phyloP scores from a whole-genome alignment of 257 asterid genomes.

The Coffea canephora region DNA sequence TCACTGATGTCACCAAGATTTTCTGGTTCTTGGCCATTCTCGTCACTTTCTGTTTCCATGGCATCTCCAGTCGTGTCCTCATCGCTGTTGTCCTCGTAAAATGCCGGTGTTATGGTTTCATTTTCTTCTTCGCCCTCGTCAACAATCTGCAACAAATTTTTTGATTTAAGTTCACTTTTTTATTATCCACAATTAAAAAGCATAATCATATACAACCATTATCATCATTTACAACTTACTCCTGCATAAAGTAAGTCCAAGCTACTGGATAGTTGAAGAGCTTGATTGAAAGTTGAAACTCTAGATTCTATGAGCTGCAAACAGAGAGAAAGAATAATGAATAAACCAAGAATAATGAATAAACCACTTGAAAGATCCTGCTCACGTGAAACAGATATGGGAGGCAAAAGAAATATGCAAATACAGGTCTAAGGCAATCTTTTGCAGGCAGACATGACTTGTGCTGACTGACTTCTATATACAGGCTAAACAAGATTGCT shows the following conservation, averaged over 20 bases:
- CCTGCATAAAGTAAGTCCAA: constrained; percentile 75
- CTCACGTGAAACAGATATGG: background rate
- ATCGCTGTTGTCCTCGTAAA: constrained; percentile 62
- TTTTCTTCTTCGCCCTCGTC: constrained; percentile 60
- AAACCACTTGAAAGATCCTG: background rate
- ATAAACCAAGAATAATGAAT: background rate
- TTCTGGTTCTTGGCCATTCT: constrained; percentile 44
- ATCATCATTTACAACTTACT: constrained; percentile 34
- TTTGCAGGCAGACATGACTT: background rate
- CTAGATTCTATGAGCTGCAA: constrained; percentile 91
- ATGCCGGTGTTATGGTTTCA: constrained; percentile 37
- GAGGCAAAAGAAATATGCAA: background rate
- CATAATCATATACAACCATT: background rate
- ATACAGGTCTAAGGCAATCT: background rate
- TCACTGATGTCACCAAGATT: constrained; percentile 48
- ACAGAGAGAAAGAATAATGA: background rate
- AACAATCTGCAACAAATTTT: constrained; percentile 36
- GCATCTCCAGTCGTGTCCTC: constrained; percentile 56
- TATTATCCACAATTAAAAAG: background rate
- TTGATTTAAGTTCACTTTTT: background rate
- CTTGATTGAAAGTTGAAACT: constrained; percentile 56
- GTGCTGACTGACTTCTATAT: background rate
- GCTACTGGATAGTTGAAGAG: constrained; percentile 65
- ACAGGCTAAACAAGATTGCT: background rate
- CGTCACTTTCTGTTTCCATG: constrained; percentile 62